A percentile compares a stretch with the other conserved stretches of the same genome.
Evolutionary conservation across 2,329 filamentous ascomycete species (phyloP).

Genomic region (Fusarium sp.): DNA sequence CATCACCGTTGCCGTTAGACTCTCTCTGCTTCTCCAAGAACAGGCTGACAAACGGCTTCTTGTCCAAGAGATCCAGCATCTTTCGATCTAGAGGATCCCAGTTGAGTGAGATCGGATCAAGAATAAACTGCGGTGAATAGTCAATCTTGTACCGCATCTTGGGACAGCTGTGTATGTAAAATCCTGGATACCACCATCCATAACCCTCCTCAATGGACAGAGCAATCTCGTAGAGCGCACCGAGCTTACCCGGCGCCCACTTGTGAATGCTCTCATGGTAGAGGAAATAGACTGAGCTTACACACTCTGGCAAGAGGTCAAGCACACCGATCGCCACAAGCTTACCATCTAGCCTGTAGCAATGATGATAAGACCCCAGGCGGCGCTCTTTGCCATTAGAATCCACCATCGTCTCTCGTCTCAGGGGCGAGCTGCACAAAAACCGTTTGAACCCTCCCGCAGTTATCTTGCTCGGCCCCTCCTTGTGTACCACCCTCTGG

Average conservation of each 20-base stretch:
- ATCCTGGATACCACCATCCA: slow-evolving; percentile 82
- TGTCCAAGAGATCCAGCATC: slow-evolving; percentile 61
- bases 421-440: slow-evolving; percentile 77
- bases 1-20: not conserved
- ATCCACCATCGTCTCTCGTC: slow-evolving; percentile 54
- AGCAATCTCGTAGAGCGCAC: slow-evolving; percentile 77
- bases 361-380: slow-evolving; percentile 83
- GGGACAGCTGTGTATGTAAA: slow-evolving; percentile 82
- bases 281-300: slow-evolving; percentile 86
- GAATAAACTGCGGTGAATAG: slow-evolving; percentile 77
- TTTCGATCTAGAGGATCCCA: slow-evolving; percentile 71
- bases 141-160: slow-evolving; percentile 91
- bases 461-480: slow-evolving; percentile 68
- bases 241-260: slow-evolving; percentile 78
- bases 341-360: slow-evolving; percentile 80
- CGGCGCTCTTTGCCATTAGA: slow-evolving; percentile 62
- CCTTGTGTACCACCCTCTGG: slow-evolving; percentile 77
- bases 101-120: slow-evolving; percentile 72
- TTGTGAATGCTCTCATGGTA: slow-evolving; percentile 80
- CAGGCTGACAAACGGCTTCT: slow-evolving; percentile 66
- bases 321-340: slow-evolving; percentile 81
- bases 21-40: slow-evolving; percentile 46
- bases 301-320: slow-evolving; percentile 79
- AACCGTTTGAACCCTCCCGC: slow-evolving; percentile 74
- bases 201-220: slow-evolving; percentile 77